phyloP scores from a whole-genome alignment of 139 green algal species.

The Closterium sp. region DNA sequence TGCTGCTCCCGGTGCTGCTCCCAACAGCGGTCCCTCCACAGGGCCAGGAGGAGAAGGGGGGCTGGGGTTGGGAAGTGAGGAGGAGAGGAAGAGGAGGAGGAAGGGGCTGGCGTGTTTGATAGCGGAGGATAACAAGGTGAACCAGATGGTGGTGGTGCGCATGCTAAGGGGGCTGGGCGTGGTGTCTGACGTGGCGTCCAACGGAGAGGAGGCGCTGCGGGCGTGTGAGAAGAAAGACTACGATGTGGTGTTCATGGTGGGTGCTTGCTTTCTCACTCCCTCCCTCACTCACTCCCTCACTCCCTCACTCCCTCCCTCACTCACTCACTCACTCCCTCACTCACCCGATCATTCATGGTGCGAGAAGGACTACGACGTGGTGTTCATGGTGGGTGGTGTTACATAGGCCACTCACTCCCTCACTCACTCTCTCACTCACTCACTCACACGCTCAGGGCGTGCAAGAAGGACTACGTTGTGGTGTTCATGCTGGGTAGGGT shows the following conservation, averaged over 20 bases:
- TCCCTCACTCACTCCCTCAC: no score
- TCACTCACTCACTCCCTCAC: no score
- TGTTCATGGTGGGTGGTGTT: no score
- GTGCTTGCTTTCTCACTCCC: not conserved
- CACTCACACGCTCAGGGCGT: no score
- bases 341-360: no score
- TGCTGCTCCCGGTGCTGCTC: not conserved
- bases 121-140: constrained; percentile 40
- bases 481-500: no score
- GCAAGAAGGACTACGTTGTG: no score
- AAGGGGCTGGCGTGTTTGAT: not conserved
- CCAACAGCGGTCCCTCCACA: not conserved
- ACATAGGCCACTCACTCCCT: no score
- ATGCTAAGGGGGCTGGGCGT: constrained; percentile 31
- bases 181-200: constrained; percentile 26
- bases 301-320: no score
- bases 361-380: no score
- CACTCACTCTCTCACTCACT: no score
- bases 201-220: constrained; percentile 18
- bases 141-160: constrained; percentile 32
- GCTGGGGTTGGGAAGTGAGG: not conserved
- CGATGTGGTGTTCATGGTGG: constrained; percentile 36
- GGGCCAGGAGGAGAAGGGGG: not conserved
- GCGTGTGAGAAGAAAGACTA: constrained; percentile 25
- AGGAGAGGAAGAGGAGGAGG: not conserved